Conservation (phyloP, 371 early-diverging fungal genomes). For the Syncephalastrum contaminatum region DNA sequence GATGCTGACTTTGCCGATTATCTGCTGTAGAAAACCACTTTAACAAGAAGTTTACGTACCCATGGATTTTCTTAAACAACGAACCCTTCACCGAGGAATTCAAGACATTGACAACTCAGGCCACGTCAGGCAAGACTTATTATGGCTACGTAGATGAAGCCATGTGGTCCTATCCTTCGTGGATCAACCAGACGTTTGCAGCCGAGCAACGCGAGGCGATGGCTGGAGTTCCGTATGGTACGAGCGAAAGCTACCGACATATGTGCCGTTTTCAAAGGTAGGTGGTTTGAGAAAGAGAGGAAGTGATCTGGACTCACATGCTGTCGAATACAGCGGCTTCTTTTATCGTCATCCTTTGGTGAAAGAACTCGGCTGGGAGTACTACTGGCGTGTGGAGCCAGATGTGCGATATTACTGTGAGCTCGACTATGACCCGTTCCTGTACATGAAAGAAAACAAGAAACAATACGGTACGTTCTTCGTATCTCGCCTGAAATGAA, state of each 20-base stretch:
- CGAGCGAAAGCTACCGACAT: conserved; percentile 84
- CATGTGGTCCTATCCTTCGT: conserved; percentile 83
- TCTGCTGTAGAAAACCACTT: conserved; percentile 62
- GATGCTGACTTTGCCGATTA: conserved; percentile 61
- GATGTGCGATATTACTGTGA: conserved; percentile 78
- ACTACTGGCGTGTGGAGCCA: conserved; percentile 90
- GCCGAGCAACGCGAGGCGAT: conserved; percentile 50
- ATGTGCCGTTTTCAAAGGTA: conserved; percentile 86
- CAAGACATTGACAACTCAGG: conserved; percentile 32
- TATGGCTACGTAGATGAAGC: conserved; percentile 51
- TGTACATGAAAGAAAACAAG: conserved; percentile 69
- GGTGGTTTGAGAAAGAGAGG: conserved; percentile 14
- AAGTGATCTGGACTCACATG: not conserved
- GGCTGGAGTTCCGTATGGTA: conserved; percentile 82
- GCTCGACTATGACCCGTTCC: conserved; percentile 81
- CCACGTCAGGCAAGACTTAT: conserved; percentile 53
- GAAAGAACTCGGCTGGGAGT: conserved; percentile 59
- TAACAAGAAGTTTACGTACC: conserved; percentile 77
- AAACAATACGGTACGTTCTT: conserved; percentile 67
- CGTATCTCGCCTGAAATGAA: not conserved
- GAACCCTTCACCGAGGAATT: conserved; percentile 69
- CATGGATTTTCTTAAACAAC: conserved; percentile 80
- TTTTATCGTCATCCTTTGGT: conserved; percentile 77
- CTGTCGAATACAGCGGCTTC: conserved; percentile 69
- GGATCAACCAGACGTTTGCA: conserved; percentile 73